Evolutionary conservation across 202 grass and related monocot genomes (phyloP).

Genomic region (Schoenoplectus tabernaemontani): DNA sequence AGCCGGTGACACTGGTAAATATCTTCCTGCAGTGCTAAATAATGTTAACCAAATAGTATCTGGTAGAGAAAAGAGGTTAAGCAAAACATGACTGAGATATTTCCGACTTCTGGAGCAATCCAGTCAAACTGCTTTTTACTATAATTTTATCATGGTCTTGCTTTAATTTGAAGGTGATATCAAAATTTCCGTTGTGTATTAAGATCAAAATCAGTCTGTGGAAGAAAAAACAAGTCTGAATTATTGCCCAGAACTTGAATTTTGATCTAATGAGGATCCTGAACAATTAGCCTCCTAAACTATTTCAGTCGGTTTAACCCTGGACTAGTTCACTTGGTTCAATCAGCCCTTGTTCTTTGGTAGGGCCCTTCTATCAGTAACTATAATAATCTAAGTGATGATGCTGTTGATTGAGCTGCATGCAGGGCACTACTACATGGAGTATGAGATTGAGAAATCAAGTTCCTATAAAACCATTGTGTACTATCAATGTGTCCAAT

Average conservation of each 20-base stretch:
- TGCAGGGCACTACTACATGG: background rate
- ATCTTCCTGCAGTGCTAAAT: conserved; percentile 16
- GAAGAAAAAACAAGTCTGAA: background rate
- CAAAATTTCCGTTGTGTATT: background rate
- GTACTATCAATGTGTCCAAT: background rate
- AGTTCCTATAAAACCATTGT: background rate
- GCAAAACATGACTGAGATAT: background rate
- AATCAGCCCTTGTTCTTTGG: background rate
- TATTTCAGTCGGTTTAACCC: background rate
- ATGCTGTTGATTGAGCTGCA: background rate
- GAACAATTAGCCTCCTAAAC: background rate
- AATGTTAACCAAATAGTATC: background rate
- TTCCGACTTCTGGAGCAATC: background rate
- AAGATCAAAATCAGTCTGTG: background rate
- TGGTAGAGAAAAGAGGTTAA: background rate
- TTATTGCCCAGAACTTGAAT: background rate
- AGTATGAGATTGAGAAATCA: background rate
- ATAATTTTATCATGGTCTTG: background rate
- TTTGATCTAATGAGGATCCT: background rate
- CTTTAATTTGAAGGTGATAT: background rate
- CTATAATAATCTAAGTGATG: background rate
- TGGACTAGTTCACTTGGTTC: background rate
- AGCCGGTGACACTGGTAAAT: conserved; percentile 89
- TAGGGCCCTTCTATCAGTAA: background rate
- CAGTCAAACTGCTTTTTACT: background rate